Evolutionary conservation across 192 early-diverging fungal genomes (phyloP).

Genomic region (Rhizoclosmatium sp.): DNA sequence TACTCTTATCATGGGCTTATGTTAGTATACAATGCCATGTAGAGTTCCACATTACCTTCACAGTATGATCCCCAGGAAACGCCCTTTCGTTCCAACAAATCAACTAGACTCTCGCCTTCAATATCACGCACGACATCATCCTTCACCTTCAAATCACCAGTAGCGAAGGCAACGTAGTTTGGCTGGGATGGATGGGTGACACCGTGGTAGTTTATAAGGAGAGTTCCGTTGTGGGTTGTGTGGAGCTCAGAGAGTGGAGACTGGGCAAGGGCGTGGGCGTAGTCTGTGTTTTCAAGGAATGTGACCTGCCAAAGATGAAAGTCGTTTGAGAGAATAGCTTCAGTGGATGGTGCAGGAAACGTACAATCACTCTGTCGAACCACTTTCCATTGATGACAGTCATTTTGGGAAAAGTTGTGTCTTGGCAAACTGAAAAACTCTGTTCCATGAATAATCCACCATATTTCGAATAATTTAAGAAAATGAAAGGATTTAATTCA

Average conservation of each 20-base stretch:
- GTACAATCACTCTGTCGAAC: background rate
- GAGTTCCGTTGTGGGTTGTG: conserved; percentile 45
- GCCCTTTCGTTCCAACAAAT: conserved; percentile 61
- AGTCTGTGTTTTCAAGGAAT: conserved; percentile 51
- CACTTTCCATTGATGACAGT: background rate
- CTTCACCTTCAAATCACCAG: conserved; percentile 30
- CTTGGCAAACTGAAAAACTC: no score
- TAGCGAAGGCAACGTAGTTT: conserved; percentile 65
- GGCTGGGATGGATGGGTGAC: conserved; percentile 54
- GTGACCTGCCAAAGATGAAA: background rate
- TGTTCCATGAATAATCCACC: no score
- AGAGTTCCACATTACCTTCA: conserved; percentile 36
- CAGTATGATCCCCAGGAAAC: conserved; percentile 71
- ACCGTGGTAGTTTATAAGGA: conserved; percentile 33
- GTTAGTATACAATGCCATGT: background rate
- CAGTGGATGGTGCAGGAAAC: background rate
- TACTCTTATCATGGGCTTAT: background rate
- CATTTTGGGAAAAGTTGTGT: no score
- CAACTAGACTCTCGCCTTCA: conserved; percentile 18
- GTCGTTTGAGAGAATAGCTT: background rate
- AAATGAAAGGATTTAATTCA: conserved; percentile 20
- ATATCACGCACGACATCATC: conserved; percentile 4
- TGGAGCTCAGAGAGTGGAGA: background rate
- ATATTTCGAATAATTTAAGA: no score
- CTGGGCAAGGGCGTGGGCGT: conserved; percentile 36